Conservation (phyloP, 768 basidiomycete species). For the Xerocomellus intermedius region DNA sequence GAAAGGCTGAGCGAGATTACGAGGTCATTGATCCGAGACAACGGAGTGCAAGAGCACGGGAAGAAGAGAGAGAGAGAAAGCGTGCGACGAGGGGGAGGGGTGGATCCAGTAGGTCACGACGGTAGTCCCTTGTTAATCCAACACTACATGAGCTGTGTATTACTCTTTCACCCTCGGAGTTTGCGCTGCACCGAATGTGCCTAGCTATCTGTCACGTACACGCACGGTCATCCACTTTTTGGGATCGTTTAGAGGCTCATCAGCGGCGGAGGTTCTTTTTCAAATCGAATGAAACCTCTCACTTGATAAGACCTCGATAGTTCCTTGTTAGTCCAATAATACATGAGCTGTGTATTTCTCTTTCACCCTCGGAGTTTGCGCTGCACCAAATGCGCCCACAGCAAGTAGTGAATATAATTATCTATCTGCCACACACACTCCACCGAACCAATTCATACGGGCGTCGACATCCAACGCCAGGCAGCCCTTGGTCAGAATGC, state of each 20-base stretch:
- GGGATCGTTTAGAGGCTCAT: too few species aligned
- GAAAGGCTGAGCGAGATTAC: slow-evolving; percentile 80
- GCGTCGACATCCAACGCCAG: not conserved
- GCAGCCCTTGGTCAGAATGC: not conserved
- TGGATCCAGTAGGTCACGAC: slow-evolving; percentile 19
- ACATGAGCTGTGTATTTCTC: not conserved
- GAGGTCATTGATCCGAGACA: slow-evolving; percentile 86
- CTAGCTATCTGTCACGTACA: not conserved
- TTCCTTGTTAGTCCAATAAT: not conserved
- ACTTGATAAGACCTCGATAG: too few species aligned
- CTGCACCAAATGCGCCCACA: not conserved
- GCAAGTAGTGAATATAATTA: not conserved
- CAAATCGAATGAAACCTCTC: too few species aligned
- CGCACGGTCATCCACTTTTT: too few species aligned
- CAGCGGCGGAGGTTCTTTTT: too few species aligned
- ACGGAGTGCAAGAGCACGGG: slow-evolving; percentile 67
- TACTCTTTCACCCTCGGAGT: not conserved
- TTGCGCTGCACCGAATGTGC: not conserved
- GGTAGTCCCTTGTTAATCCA: slow-evolving; percentile 13
- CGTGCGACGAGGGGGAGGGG: slow-evolving; percentile 28
- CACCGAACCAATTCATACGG: not conserved
- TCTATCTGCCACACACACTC: not conserved
- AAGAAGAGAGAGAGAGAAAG: slow-evolving; percentile 75
- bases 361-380: not conserved
- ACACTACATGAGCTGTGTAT: not conserved